Base-by-base conservation (phyloP, 2,329 filamentous ascomycete species). In the Penicillium nordicum region DNA sequence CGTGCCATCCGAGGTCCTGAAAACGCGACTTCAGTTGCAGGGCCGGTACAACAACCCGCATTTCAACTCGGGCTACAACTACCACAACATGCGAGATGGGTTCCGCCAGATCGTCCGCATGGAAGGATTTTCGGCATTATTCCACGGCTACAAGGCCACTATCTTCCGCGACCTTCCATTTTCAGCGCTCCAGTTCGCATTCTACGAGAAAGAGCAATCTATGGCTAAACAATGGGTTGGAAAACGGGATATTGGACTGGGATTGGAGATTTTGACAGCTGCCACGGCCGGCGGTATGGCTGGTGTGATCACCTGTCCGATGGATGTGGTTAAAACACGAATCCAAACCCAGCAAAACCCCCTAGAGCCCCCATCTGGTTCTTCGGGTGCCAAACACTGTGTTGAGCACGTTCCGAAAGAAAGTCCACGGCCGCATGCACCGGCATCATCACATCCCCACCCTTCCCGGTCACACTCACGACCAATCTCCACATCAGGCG, bases 141-240 rank as follows among this genome's bases (percentile, higher is more conserved):
- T 97, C 73, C 88, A 96, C 66, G 94, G 94, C n/a, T 99, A 95
- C 79, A 94, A 94, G 73, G 94, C 94, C 11, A 99, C 94, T 0
- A 84, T 99, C 3, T 94, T 90, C 76, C 88, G 94, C 57, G 94
- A 99, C 68, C 82, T 99, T 23, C 94, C 94, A 1, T 99, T 97
- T 71, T 97, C 93, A 0, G 94, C 94, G 0, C 78, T 99, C 11
- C 94, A 99, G 70, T 97, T 99, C 75, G 93, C 95, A 68, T 97
- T 99, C 72, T 99, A 96, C 79, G 94, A 99, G 74, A 90, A 97
- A 74, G 92, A 92, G 71, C 90, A 92, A 67, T 85, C 82, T 44
- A 84, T 90, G 81, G 92, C 94, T 0, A 88, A 88, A 68, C 74
- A 85, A 51, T 95, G 88, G 81, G 87, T 89, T 69, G 85, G 88